phyloP scores from a whole-genome alignment of 441 rosid species.

The Jatropha podagrica region DNA sequence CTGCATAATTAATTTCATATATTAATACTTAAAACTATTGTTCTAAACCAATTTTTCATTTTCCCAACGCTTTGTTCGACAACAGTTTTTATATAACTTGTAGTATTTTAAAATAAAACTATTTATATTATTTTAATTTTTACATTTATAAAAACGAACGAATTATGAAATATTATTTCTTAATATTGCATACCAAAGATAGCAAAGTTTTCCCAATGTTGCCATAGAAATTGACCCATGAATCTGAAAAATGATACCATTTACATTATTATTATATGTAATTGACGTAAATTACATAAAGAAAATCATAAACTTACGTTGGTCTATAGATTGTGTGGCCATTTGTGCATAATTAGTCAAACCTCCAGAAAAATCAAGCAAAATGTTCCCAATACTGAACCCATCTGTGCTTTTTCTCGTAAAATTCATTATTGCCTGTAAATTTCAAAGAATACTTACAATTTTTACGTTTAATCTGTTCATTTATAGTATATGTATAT shows the following conservation, averaged over 20 bases:
- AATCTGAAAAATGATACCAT: conserved; percentile 44
- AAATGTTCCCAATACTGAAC: conserved; percentile 84
- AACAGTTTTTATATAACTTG: no score
- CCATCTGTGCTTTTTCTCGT: conserved; percentile 88
- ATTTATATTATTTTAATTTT: no score
- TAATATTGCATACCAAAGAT: conserved; percentile 56
- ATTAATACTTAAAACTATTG: not conserved
- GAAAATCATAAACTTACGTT: conserved; percentile 40
- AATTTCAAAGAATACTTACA: not conserved
- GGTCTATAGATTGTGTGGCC: conserved; percentile 78
- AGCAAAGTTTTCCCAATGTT: conserved; percentile 84
- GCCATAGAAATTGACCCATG: conserved; percentile 96
- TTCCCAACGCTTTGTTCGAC: no score
- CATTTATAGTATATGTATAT: no score
- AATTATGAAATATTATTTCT: no score
- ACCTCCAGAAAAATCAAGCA: conserved; percentile 88
- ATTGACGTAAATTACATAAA: no score
- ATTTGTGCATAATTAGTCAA: conserved; percentile 71
- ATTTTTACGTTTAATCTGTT: no score
- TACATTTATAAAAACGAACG: no score
- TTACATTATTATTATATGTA: no score
- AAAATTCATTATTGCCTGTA: conserved; percentile 79
- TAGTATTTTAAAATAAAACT: no score
- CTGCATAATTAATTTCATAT: conserved; percentile 46
- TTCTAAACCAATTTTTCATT: no score